phyloP scores from a whole-genome alignment of 257 asterid genomes.

The Ilex aquifolium region DNA sequence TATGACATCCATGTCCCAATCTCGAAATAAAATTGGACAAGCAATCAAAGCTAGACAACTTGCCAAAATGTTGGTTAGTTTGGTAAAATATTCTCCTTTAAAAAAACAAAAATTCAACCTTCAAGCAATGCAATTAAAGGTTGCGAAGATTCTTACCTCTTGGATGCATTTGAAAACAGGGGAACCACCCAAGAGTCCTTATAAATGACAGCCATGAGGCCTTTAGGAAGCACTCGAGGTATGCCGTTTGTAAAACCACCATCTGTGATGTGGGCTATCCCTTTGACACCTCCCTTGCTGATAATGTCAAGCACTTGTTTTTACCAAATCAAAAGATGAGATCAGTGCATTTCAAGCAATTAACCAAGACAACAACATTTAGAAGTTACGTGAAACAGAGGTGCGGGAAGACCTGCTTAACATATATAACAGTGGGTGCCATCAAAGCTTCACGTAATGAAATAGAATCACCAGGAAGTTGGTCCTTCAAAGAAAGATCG shows the following conservation, averaged over 20 bases:
- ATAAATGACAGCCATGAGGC: conserved; percentile 70
- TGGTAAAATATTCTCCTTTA: background rate
- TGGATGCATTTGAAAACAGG: conserved; percentile 91
- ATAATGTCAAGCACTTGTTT: no score
- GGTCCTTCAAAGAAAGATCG: no score
- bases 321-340: no score
- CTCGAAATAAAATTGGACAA: no score
- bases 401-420: background rate
- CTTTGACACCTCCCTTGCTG: conserved; percentile 20
- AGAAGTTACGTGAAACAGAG: background rate
- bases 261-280: conserved; percentile 83
- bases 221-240: conserved; percentile 81
- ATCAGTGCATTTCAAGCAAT: no score
- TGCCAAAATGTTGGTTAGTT: no score
- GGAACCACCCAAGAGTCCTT: conserved; percentile 65
- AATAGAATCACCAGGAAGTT: conserved; percentile 43
- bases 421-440: no score
- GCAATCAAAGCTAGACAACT: background rate
- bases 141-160: conserved; percentile 20
- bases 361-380: no score
- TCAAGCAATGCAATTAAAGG: no score
- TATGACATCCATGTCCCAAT: no score
- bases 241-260: conserved; percentile 93
- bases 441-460: no score
- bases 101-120: no score